phyloP scores from a whole-genome alignment of 176 grass and related monocot genomes.

The Rhynchospora tenuis region DNA sequence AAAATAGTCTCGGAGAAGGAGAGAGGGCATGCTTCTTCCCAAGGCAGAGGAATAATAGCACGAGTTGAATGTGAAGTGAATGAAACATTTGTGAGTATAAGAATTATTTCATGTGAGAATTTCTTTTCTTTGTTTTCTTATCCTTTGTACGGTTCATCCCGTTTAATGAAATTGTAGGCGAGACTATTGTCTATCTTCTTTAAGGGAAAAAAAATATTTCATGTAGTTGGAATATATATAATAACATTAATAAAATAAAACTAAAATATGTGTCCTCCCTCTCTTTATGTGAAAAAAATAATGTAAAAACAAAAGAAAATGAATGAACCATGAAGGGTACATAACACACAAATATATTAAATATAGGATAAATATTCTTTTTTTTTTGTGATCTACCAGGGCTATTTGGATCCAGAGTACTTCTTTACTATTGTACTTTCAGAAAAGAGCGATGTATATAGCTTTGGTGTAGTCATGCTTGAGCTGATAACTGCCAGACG shows the following conservation, averaged over 20 bases:
- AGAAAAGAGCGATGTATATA: too few relatives aligned
- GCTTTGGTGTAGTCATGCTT: slow-evolving; percentile 64
- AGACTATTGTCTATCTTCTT: too few relatives aligned
- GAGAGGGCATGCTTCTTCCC: slow-evolving; percentile 36
- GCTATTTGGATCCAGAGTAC: slow-evolving; percentile 80
- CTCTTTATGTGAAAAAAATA: background rate
- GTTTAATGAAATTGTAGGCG: too few relatives aligned
- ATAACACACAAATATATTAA: background rate
- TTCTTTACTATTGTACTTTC: slow-evolving; percentile 30
- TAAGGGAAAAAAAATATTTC: background rate
- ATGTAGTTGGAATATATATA: background rate
- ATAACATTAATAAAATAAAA: background rate
- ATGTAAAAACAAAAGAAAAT: background rate
- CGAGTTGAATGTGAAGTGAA: background rate
- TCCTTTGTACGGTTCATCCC: too few relatives aligned
- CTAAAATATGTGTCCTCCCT: background rate
- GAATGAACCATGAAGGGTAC: background rate
- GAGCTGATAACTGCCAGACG: slow-evolving; percentile 44
- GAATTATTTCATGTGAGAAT: background rate
- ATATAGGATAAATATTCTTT: background rate
- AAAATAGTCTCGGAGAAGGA: slow-evolving; percentile 45
- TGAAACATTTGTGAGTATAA: background rate
- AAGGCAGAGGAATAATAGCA: too few relatives aligned
- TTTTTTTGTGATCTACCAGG: slow-evolving; percentile 28
- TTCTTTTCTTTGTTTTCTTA: too few relatives aligned